Evolutionary conservation across 805 yeast genomes (phyloP).

Genomic region (Ogataea populi-albae): DNA sequence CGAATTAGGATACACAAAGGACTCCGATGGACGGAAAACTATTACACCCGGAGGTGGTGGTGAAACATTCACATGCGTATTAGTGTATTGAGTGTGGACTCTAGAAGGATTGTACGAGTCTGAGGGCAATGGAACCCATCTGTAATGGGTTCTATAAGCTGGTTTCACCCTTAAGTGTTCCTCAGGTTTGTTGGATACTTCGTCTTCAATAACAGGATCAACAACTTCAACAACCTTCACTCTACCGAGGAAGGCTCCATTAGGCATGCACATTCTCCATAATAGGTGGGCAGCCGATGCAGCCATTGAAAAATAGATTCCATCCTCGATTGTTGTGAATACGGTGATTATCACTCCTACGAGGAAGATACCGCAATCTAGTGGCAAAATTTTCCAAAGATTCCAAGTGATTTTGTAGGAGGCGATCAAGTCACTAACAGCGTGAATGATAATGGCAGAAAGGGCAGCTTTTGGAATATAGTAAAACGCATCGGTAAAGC

Average conservation of each 20-base stretch:
- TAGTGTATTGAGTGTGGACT: slow-evolving; percentile 39
- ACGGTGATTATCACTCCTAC: slow-evolving; percentile 73
- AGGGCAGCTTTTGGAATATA: slow-evolving; percentile 89
- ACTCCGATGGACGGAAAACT: slow-evolving; percentile 79
- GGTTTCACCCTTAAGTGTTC: no score
- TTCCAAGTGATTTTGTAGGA: slow-evolving; percentile 63
- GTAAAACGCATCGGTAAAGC: slow-evolving; percentile 78
- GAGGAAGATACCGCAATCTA: slow-evolving; percentile 70
- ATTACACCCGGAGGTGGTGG: slow-evolving; percentile 92
- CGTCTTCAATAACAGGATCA: slow-evolving; percentile 54
- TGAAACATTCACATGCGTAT: slow-evolving; percentile 52
- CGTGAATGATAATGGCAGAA: slow-evolving; percentile 87
- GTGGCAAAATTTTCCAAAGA: slow-evolving; percentile 70
- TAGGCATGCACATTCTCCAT: slow-evolving; percentile 74
- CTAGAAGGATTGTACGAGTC: slow-evolving; percentile 17
- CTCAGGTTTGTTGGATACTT: no score
- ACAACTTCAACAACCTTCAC: slow-evolving; percentile 68
- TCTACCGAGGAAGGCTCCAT: slow-evolving; percentile 79
- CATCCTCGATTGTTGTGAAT: slow-evolving; percentile 77
- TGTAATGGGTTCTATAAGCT: slow-evolving; percentile 23
- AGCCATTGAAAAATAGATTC: slow-evolving; percentile 86
- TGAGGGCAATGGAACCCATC: slow-evolving; percentile 67
- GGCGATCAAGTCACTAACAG: slow-evolving; percentile 82
- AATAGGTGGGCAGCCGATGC: slow-evolving; percentile 76
- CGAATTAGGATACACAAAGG: slow-evolving; percentile 79